Base-by-base conservation (phyloP, 2,329 filamentous ascomycete genomes). In the Metarhizium anisopliae region DNA sequence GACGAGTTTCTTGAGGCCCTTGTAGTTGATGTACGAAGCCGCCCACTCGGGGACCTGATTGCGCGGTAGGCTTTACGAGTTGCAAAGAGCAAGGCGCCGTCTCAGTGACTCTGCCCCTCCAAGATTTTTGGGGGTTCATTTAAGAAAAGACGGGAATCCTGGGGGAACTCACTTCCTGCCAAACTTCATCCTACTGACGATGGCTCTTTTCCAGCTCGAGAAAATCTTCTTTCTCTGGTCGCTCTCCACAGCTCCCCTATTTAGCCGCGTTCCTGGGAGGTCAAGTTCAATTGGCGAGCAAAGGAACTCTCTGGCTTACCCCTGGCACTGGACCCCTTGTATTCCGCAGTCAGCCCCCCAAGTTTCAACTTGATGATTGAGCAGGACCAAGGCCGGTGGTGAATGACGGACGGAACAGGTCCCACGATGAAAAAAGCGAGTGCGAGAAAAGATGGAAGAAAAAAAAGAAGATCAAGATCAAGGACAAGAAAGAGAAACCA, bases 1-100 rank as follows among this genome's bases (percentile, higher is more conserved):
- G 75, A 99, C 92, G 61, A 96, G 82, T 77, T 94, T 96, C 79
- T 99, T 99, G 65, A 97, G 77, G 63, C 86, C 85, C 69, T 93
- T 94, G 77, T 95, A 95, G 74, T 94, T 85, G 76, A 94, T 92
- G 69, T 95, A 95, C 36, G 80, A 85, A 56, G 85, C 78, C 54
- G 88, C 86, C 90, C 90, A 95, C 74, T 93, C 89, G 51, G 89
- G 90, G 66, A 94, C 89, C 73, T 93, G 88, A 67, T 92, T 91
- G 51, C 88, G 84, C 18, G 89, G 83, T 55, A 95, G 79, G 67
- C 83, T 86, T 56, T 52, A 50, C 55, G 32, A 13, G 42, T 29
- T 14, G 54, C 45, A 38, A 38, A 49, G 42, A 55, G 49, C 47
- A 54, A 36, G 52, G 47, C 32, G 32, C 16, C 30, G 56, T 55